These are phyloP conservation scores for Iris macrosiphon DNA, from an alignment of 106 monocot species.

Conservation along the genomic window DNA sequence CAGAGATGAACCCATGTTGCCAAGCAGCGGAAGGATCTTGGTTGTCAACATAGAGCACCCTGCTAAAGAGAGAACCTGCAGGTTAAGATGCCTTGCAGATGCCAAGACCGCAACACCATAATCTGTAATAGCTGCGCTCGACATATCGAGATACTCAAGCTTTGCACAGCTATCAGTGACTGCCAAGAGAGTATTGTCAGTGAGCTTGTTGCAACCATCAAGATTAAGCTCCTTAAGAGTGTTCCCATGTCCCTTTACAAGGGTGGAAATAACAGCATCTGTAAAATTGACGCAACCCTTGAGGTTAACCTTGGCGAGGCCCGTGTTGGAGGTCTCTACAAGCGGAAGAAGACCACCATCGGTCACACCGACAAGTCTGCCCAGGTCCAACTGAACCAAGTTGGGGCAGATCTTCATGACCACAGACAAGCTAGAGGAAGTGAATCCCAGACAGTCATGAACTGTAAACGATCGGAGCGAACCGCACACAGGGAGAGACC, in stretches of 20 bases:
- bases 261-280: constrained; percentile 34
- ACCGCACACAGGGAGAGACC: constrained; percentile 22
- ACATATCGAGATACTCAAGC: constrained; percentile 71
- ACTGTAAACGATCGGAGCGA: constrained; percentile 56
- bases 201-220: constrained; percentile 63
- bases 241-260: constrained; percentile 53
- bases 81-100: constrained; percentile 39
- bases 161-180: constrained; percentile 42
- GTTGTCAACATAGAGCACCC: constrained; percentile 57
- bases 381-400: constrained; percentile 54
- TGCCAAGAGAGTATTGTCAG: constrained; percentile 49
- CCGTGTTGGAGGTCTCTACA: constrained; percentile 28
- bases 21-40: constrained; percentile 44
- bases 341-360: constrained; percentile 55
- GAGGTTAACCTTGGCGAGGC: constrained; percentile 53
- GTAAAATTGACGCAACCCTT: constrained; percentile 56
- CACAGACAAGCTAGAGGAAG: constrained; percentile 43
- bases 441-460: constrained; percentile 59
- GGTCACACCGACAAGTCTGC: constrained; percentile 44
- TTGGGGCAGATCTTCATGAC: constrained; percentile 53
- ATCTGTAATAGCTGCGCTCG: constrained; percentile 51
- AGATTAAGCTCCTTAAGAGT: constrained; percentile 59
- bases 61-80: constrained; percentile 53
- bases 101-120: constrained; percentile 66
- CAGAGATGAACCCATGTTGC: constrained; percentile 36